Base-by-base conservation (phyloP, 805 yeast genomes). In the Yarrowia bubula region DNA sequence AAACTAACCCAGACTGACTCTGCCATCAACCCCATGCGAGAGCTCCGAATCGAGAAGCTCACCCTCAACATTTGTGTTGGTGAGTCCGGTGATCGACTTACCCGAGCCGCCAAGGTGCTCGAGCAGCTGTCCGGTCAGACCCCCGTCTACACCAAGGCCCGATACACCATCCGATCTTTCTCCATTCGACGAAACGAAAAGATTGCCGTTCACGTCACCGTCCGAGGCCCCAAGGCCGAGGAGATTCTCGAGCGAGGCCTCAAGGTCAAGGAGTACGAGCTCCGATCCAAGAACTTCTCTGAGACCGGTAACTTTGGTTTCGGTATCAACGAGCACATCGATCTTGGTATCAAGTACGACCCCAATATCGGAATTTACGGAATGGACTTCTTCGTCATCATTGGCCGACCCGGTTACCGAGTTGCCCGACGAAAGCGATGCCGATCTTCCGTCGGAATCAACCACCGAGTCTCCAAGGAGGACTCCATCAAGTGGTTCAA, bases 121-220 rank as follows among this genome's bases (percentile, higher is more conserved):
- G 99, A 95, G 86, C 99, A 95, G 86, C 89, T 95, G 78, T 93
- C 98, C 75, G 99, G 99, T 92, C 99, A 95, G 86, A 95, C 99
- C 78, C 99, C 99, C 81, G 99, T 95, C 76, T 97, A 90, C 83
- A 92, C 98, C 77, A 95, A 95, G 89, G 99, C 99, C 77, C 90
- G 99, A 86, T 95, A 95, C 91, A 95, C 99, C 74, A 98, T 95
- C 78, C 92, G 99, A 89, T 90, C 98, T 72, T 95, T 95, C 84
- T 97, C 98, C 88, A 95, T 95, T 88, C 92, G 99, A 88, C 91
- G 99, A 90, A 95, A 95, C 85, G 99, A 95, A 84, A 93, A 95
- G 88, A 95, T 95, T 79, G 91, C 99, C 73, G 98, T 92, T 75
- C 99, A 95, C 84, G 99, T 95, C 74, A 95, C 99, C 80, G 86